Percentiles rank a stretch among this genome's conserved stretches.
Evolutionary conservation across 2,329 filamentous ascomycete species (phyloP).

Genomic region (Colletotrichum sublineola): DNA sequence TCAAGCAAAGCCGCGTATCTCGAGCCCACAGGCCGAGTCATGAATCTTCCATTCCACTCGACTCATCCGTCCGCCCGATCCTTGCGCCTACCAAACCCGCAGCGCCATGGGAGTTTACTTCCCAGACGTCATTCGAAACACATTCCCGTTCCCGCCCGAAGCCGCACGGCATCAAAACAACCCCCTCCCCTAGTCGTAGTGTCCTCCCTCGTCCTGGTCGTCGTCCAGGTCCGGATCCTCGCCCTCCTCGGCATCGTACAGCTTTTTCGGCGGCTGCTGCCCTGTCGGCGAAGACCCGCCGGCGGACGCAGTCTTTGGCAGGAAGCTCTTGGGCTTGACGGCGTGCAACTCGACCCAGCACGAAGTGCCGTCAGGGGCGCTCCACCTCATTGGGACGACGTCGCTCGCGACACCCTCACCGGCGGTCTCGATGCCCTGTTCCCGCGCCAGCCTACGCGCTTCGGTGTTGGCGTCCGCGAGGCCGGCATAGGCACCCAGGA

Average conservation of each 20-base stretch:
- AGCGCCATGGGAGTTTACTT: not conserved
- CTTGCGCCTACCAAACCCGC: constrained; percentile 1
- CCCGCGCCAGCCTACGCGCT: constrained; percentile 48
- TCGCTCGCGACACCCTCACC: not conserved
- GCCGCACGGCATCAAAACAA: not conserved
- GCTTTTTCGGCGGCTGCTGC: constrained; percentile 44
- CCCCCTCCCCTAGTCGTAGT: constrained; percentile 23
- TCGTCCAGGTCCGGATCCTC: constrained; percentile 49
- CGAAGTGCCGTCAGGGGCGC: constrained; percentile 51
- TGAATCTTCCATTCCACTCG: not conserved
- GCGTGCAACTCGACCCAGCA: constrained; percentile 56
- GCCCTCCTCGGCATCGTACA: constrained; percentile 53
- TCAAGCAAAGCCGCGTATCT: constrained; percentile 10
- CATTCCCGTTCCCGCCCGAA: not conserved
- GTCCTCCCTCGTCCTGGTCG: constrained; percentile 44
- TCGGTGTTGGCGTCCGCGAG: constrained; percentile 54
- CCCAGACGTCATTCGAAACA: not conserved
- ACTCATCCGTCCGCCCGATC: not conserved
- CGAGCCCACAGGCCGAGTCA: not conserved
- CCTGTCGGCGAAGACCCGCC: constrained; percentile 22
- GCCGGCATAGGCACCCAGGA: constrained; percentile 51
- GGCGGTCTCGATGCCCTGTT: constrained; percentile 44
- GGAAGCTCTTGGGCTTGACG: constrained; percentile 45
- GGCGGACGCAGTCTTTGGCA: constrained; percentile 15
- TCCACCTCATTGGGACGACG: constrained; percentile 53